Percentiles rank a stretch among this genome's conserved stretches.
These are phyloP conservation scores for Funneliformis mosseae DNA, from an alignment of 192 early-diverging fungal genomes.

Conservation along the genomic window DNA sequence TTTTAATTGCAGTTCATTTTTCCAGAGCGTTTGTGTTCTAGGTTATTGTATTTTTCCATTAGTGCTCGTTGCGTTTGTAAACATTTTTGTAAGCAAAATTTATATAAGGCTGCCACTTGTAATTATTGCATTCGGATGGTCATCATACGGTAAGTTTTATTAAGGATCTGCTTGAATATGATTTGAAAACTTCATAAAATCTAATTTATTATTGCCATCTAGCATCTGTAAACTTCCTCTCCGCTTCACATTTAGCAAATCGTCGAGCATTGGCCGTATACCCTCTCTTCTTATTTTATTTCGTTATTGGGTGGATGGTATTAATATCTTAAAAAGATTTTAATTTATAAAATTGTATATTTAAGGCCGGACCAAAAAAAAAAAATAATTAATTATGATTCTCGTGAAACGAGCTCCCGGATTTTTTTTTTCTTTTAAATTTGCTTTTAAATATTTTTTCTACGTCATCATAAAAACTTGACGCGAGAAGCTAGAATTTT, in stretches of 20 bases:
- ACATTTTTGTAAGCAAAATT: constrained; percentile 66
- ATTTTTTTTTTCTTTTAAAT: no score
- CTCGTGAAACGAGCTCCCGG: no score
- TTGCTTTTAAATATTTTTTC: no score
- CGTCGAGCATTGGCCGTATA: constrained; percentile 87
- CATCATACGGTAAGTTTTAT: constrained; percentile 72
- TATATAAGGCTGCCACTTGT: constrained; percentile 76
- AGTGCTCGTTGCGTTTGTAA: constrained; percentile 74
- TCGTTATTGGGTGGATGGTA: constrained; percentile 94
- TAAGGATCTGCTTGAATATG: neutral
- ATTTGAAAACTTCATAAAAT: neutral
- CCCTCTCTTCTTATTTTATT: constrained; percentile 94
- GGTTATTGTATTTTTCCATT: constrained; percentile 98
- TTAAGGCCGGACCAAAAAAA: no score
- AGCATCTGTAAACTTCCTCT: constrained; percentile 93
- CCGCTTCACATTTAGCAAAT: constrained; percentile 84
- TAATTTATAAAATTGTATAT: no score
- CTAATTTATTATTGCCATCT: constrained; percentile 11
- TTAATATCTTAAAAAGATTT: constrained; percentile 60
- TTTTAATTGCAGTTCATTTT: constrained; percentile 74
- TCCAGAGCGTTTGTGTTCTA: constrained; percentile 94
- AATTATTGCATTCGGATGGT: constrained; percentile 81
- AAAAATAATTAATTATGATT: no score
- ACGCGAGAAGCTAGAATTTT: no score
- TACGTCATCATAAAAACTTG: no score